A percentile compares a stretch with the other conserved stretches of the same genome.
Conservation (phyloP, 345 rosid genomes). For the Pugionium cornutum region DNA sequence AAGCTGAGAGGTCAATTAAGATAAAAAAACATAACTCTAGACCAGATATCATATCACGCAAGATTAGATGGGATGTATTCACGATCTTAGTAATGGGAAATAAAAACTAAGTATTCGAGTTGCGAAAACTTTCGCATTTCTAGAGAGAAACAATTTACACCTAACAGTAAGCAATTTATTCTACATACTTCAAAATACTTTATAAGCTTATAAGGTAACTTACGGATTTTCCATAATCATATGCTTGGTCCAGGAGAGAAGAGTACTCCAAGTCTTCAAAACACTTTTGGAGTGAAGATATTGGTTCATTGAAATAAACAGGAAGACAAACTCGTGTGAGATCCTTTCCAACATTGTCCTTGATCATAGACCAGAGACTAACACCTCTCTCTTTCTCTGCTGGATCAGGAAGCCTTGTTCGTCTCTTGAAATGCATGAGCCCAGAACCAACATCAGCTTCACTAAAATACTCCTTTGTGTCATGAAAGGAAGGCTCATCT, state of each 20-base stretch:
- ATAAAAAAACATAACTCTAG: background rate
- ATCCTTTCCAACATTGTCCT: conserved; percentile 99
- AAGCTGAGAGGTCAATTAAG: conserved; percentile 22
- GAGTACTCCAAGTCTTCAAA: conserved; percentile 97
- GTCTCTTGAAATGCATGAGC: conserved; percentile 56
- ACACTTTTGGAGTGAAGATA: conserved; percentile 97
- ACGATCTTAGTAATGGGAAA: background rate
- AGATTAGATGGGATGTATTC: conserved; percentile 37
- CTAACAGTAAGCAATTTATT: conserved; percentile 16
- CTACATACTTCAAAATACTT: conserved; percentile 22
- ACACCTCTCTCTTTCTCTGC: conserved; percentile 94
- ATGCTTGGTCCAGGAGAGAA: conserved; percentile 83
- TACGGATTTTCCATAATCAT: conserved; percentile 77
- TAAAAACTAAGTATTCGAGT: background rate
- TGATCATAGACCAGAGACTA: conserved; percentile 99
- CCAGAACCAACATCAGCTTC: conserved; percentile 49
- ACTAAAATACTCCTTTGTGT: conserved; percentile 66
- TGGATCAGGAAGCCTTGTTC: conserved; percentile 89
- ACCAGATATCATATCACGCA: conserved; percentile 54
- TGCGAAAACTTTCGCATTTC: conserved; percentile 18
- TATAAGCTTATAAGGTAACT: conserved; percentile 36
- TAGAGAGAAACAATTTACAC: conserved; percentile 7
- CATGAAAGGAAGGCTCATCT: conserved; percentile 72
- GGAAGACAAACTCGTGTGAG: conserved; percentile 96
- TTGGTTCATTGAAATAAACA: conserved; percentile 96